Evolutionary conservation across 345 rosid species (phyloP).

Genomic region (Rhodamnia argentea): DNA sequence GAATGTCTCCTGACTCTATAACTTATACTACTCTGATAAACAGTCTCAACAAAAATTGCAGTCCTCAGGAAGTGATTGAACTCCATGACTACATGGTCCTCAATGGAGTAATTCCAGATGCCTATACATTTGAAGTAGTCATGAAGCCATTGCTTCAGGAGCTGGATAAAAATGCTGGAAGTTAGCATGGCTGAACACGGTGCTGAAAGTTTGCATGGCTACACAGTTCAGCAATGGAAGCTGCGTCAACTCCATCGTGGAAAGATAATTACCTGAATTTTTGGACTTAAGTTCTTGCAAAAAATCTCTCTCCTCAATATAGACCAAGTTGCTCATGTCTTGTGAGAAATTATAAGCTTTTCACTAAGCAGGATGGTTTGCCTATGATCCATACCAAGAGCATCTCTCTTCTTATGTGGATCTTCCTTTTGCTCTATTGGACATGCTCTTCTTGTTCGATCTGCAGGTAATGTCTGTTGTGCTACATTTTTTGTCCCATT

Average conservation of each 20-base stretch:
- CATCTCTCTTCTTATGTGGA: not conserved
- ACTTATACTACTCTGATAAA: slow-evolving; percentile 45
- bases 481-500: not conserved
- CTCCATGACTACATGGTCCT: slow-evolving; percentile 58
- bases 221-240: not conserved
- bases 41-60: slow-evolving; percentile 21
- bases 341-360: too few species aligned
- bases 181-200: not conserved
- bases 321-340: not conserved
- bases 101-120: slow-evolving; percentile 42
- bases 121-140: slow-evolving; percentile 13
- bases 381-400: not conserved
- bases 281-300: not conserved
- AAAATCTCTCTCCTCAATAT: not conserved
- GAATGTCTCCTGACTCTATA: slow-evolving; percentile 31
- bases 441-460: not conserved
- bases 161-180: not conserved
- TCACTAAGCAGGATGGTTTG: not conserved
- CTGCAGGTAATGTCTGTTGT: not conserved
- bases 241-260: not conserved
- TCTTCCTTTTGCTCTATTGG: not conserved
- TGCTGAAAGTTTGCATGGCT: not conserved
- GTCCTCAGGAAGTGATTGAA: slow-evolving; percentile 36
- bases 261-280: not conserved
- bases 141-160: slow-evolving; percentile 34